Evolutionary conservation across 805 yeast species (phyloP), one percentile per base, ranked within the genome.

Genomic region (Zygotorulaspora chibaensis): DNA sequence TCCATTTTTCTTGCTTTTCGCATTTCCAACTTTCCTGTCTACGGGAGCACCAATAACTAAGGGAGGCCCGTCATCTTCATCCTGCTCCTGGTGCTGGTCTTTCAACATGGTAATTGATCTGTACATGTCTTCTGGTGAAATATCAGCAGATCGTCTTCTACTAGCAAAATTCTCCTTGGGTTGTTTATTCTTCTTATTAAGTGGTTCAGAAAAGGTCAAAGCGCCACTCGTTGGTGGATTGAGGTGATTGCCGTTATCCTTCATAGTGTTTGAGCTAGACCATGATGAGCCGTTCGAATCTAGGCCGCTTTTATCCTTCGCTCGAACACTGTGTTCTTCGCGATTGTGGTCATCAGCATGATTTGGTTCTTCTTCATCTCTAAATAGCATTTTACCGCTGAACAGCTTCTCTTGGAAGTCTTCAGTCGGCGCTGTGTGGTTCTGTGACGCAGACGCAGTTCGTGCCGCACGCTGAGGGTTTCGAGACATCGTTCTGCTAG

Each of bases 81-180:
- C 56, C 33, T 63, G 61, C 18, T 61, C 64, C n/a, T 66, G 68
- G 45, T 73, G 74, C 34, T 73, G 70, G 43, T 75, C 73, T 54
- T 84, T 84, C 68, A 90, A 69, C 83, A 89, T 81, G 35, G 88
- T 81, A 54, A 89, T 84, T 3, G 96, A 88, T 70, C 83, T 74
- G 61, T 74, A 83, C 80, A 89, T 83, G 59, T 90, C 96, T 40
- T 84, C 78, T 1, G 96, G 96, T 28, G 84, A 82, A 10, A 86
- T 69, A 17, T 81, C 77, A n/a, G 66, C 42, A 10, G 70, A 61
- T 55, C 52, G 67, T 62, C 57, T 65, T 55, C 58, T 62, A 9
- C 58, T 55, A 1, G 51, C 61, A 43, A 69, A 50, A 55, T 59
- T 59, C 48, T 71, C 71, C 2, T 59, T 43, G 9, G 43, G 46